Evolutionary conservation across 2,329 filamentous ascomycete genomes (phyloP).

Genomic region (Epichloe gansuensis): DNA sequence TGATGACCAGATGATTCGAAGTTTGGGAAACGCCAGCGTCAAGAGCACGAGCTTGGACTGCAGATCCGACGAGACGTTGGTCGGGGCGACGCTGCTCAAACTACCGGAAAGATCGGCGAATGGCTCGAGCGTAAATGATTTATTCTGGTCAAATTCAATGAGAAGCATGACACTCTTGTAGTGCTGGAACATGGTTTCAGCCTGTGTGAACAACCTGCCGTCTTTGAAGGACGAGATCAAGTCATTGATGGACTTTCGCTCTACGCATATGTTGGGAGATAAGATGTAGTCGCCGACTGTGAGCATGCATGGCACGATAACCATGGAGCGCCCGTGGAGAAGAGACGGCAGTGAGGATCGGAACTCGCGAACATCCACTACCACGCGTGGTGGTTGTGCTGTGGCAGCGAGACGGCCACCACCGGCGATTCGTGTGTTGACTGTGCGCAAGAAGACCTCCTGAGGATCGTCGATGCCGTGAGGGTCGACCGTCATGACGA

Average conservation of each 20-base stretch:
- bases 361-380: slow-evolving; percentile 95
- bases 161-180: slow-evolving; percentile 84
- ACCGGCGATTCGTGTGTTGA: slow-evolving; percentile 94
- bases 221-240: slow-evolving; percentile 85
- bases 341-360: slow-evolving; percentile 84
- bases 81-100: slow-evolving; percentile 49
- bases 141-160: slow-evolving; percentile 96
- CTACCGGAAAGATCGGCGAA: slow-evolving; percentile 56
- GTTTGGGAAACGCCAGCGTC: slow-evolving; percentile 77
- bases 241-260: slow-evolving; percentile 88
- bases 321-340: slow-evolving; percentile 76
- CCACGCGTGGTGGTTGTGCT: slow-evolving; percentile 74
- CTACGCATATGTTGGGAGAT: slow-evolving; percentile 80
- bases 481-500: slow-evolving; percentile 67
- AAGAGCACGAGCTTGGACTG: slow-evolving; percentile 88
- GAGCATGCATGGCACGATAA: slow-evolving; percentile 86
- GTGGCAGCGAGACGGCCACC: slow-evolving; percentile 77
- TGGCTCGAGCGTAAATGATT: slow-evolving; percentile 87
- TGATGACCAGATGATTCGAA: slow-evolving; percentile 88
- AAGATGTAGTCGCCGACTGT: slow-evolving; percentile 96
- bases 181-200: slow-evolving; percentile 86
- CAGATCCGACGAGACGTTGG: slow-evolving; percentile 53
- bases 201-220: slow-evolving; percentile 82
- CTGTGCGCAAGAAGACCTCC: slow-evolving; percentile 82
- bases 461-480: slow-evolving; percentile 67